Conservation (phyloP, 495 filamentous ascomycete species). For the Staphylotrichum longicolle region DNA sequence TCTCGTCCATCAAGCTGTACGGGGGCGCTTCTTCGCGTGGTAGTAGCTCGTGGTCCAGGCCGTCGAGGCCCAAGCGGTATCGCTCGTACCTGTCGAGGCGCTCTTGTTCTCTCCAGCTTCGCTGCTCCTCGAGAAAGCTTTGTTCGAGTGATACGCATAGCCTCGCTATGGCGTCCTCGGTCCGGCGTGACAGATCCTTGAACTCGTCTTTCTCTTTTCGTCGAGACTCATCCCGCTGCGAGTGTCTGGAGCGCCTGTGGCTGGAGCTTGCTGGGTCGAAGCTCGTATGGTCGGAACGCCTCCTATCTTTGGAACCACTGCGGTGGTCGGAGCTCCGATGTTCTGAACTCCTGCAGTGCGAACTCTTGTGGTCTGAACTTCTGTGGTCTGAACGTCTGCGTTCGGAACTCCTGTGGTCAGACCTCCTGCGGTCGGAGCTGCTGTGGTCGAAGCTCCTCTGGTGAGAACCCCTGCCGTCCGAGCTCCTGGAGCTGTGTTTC, state of each 20-base stretch:
- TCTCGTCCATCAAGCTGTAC: not conserved
- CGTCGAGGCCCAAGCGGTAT: not conserved
- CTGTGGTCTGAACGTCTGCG: not conserved
- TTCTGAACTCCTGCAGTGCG: too few relatives aligned
- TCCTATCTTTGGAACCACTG: too few relatives aligned
- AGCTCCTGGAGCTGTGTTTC: constrained; percentile 11
- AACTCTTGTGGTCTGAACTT: not conserved
- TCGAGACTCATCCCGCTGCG: not conserved
- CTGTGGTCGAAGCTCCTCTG: too few relatives aligned
- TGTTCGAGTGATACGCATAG: constrained; percentile 17
- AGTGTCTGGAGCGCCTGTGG: not conserved
- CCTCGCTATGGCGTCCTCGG: constrained; percentile 15
- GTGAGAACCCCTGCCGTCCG: too few relatives aligned
- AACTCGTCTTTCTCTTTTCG: constrained; percentile 5
- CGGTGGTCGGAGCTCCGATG: too few relatives aligned
- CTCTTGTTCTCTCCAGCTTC: constrained; percentile 7
- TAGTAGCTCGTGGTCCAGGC: not conserved
- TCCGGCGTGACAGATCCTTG: not conserved
- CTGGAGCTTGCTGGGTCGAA: not conserved
- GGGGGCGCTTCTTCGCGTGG: not conserved
- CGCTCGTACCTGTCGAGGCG: constrained; percentile 3
- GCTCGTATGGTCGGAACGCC: not conserved
- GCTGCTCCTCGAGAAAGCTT: constrained; percentile 10
- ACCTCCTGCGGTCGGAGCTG: not conserved
- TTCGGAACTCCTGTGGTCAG: not conserved